Base-by-base conservation (phyloP, 78 protist species). In the Dictyostelium brefeldianum region DNA sequence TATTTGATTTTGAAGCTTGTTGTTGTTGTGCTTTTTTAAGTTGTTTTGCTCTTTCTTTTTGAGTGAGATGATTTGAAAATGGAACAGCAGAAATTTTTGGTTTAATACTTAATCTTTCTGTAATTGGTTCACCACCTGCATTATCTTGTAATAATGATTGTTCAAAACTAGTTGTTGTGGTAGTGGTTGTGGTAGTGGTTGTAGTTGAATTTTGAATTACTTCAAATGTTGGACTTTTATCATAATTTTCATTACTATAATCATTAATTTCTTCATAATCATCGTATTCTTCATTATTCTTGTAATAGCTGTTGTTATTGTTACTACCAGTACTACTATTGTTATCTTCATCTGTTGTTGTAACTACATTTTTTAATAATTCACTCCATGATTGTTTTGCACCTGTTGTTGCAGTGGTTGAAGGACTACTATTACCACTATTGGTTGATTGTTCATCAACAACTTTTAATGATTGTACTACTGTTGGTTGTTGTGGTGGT, bases 351-450 rank as follows among this genome's bases (percentile, higher is more conserved):
- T 17, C 56, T 73, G 51, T n/a, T 14, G 43, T 36, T 36, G 43
- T 36, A 3, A 2, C 8, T 14, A 46, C 79, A 46, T 73, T n/a
- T 29, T 73, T 73, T 36, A 73, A 46, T 11, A 73, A n/a, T 73
- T 73, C 79, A 73, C 79, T 73, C 79, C 79, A 73, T 11, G 79
- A 73, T 31, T 67, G 75, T 67, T 67, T 67, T 4, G 43, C 48
- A 12, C n/a, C 15, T 17, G 8, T 22, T 22, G 79, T 43, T 7
- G 79, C 15, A 7, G 8, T 22, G 1, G 79, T 43, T 7, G 79
- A 73, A 15, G 78, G 78, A 41, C 25, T 70, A 70, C 18, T 46
- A 70, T 27, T 36, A 41, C 25, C 31, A 70, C 18, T 46, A 31
- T 14, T 18, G 1, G 36, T 7, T 15, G 78, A 36, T 4, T 18